Conservation (phyloP, 768 basidiomycete genomes). For the Phaffia australis region DNA sequence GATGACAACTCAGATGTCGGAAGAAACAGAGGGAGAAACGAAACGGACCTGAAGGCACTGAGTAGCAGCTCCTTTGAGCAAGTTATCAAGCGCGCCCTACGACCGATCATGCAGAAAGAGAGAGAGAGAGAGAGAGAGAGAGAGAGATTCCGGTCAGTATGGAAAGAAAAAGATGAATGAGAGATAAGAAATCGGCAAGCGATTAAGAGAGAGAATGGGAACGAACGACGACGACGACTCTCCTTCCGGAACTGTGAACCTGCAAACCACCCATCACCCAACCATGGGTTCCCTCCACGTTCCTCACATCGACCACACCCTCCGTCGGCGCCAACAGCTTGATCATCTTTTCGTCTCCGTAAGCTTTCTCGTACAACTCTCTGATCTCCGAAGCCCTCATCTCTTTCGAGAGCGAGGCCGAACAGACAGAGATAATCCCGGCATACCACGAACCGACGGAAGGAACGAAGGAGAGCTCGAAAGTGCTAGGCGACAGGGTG, state of each 20-base stretch:
- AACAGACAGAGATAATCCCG: conserved; percentile 80
- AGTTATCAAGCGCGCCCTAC: conserved; percentile 87
- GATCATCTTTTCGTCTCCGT: conserved; percentile 63
- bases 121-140: neutral
- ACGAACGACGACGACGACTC: conserved; percentile 87
- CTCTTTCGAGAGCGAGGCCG: conserved; percentile 60
- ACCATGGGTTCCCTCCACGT: conserved; percentile 73
- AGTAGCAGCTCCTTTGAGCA: conserved; percentile 97
- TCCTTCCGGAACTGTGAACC: conserved; percentile 73
- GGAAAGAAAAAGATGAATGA: neutral
- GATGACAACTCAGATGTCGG: too few species aligned
- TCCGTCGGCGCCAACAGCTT: conserved; percentile 44
- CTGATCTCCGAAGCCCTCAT: conserved; percentile 63
- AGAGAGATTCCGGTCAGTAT: too few species aligned
- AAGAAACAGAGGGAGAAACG: conserved; percentile 6
- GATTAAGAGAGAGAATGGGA: neutral
- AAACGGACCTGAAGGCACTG: conserved; percentile 79
- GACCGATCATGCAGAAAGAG: neutral
- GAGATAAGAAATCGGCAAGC: neutral
- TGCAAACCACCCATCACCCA: conserved; percentile 90
- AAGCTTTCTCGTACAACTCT: conserved; percentile 64
- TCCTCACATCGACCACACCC: conserved; percentile 59
- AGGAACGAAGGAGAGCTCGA: conserved; percentile 73
- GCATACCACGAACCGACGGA: conserved; percentile 88
- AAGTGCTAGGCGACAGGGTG: conserved; percentile 39